Evolutionary conservation across 2,329 filamentous ascomycete species (phyloP).

Genomic region (Penicillium expansum): DNA sequence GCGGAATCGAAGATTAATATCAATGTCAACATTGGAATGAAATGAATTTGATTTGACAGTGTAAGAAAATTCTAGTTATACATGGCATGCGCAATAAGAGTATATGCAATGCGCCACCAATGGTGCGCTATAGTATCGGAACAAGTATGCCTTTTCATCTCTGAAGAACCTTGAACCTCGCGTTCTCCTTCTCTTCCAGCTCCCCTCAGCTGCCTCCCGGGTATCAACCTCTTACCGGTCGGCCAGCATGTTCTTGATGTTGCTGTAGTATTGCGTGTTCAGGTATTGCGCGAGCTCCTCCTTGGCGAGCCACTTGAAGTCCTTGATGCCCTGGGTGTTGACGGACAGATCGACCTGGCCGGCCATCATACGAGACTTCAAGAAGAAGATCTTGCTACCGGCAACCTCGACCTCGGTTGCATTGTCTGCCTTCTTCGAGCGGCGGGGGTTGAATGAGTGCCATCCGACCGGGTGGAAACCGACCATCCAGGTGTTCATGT

Average conservation of each 20-base stretch:
- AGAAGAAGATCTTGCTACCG: conserved; percentile 87
- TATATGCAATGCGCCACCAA: conserved; percentile 36
- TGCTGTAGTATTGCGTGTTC: conserved; percentile 65
- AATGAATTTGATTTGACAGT: conserved; percentile 23
- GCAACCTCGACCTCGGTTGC: conserved; percentile 42
- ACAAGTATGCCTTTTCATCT: conserved; percentile 11
- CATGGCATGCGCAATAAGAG: conserved; percentile 34
- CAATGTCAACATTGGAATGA: not conserved
- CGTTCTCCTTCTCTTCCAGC: not conserved
- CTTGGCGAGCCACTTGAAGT: conserved; percentile 90
- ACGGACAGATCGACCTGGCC: conserved; percentile 79
- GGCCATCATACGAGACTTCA: conserved; percentile 94
- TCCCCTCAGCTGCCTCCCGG: not conserved
- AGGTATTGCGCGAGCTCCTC: conserved; percentile 76
- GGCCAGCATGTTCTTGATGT: conserved; percentile 78
- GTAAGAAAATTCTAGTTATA: conserved; percentile 38
- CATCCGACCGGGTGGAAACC: conserved; percentile 87
- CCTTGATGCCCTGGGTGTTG: conserved; percentile 69
- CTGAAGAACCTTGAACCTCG: not conserved
- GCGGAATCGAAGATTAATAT: not conserved
- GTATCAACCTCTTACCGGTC: conserved; percentile 57
- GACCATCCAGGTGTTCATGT: conserved; percentile 99
- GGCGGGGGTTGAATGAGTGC: conserved; percentile 56
- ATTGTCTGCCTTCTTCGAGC: conserved; percentile 37
- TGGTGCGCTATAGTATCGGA: conserved; percentile 18